phyloP scores from a whole-genome alignment of 805 yeast species.

The Kazachstania africana region DNA sequence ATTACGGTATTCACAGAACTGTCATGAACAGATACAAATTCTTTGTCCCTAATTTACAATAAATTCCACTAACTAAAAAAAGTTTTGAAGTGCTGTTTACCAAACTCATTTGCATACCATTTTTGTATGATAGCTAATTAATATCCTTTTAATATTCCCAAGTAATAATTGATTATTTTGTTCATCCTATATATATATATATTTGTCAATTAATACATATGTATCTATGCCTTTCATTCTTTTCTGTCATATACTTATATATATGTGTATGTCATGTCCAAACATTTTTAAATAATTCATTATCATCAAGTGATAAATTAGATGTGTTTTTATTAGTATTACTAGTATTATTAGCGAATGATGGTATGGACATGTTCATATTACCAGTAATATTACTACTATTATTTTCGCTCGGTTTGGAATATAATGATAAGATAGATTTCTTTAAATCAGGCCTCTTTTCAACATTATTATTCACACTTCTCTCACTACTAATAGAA shows the following conservation, averaged over 20 bases:
- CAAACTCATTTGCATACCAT: not conserved
- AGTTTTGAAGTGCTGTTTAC: not conserved
- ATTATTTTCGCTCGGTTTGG: slow-evolving; percentile 33
- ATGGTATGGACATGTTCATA: slow-evolving; percentile 2
- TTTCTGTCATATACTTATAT: not conserved
- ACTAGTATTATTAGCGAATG: slow-evolving; percentile 2
- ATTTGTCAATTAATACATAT: too few relatives aligned
- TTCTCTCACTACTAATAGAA: slow-evolving; percentile 2
- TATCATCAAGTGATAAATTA: slow-evolving; percentile 36
- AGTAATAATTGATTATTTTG: too few relatives aligned
- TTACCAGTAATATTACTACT: slow-evolving; percentile 2
- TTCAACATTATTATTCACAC: slow-evolving; percentile 8
- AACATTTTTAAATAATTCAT: slow-evolving; percentile 55
- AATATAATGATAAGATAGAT: slow-evolving; percentile 80
- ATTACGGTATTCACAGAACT: slow-evolving; percentile 18
- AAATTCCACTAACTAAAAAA: slow-evolving; percentile 2
- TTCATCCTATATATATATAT: too few relatives aligned
- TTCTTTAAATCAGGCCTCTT: slow-evolving; percentile 79
- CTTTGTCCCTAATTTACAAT: slow-evolving; percentile 17
- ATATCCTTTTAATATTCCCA: not conserved
- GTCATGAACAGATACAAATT: slow-evolving; percentile 18
- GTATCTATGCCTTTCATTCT: not conserved
- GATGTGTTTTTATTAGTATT: slow-evolving; percentile 6
- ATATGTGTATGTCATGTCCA: slow-evolving; percentile 37
- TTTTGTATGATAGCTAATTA: not conserved